Conservation (phyloP, 192 early-diverging fungal genomes). For the Irineochytrium annulatum region DNA sequence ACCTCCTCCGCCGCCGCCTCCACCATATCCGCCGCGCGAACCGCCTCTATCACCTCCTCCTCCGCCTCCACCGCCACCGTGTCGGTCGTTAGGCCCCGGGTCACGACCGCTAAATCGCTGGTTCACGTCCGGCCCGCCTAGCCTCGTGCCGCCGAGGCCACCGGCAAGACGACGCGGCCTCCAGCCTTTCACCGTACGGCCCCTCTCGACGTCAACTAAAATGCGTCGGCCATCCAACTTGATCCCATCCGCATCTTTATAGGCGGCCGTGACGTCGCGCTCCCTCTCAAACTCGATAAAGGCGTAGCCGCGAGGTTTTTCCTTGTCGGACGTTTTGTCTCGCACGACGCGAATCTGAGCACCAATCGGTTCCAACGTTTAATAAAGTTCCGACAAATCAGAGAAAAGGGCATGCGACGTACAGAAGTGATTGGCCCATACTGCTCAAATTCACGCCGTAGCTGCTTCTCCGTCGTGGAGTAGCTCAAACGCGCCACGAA, state of each 20-base stretch:
- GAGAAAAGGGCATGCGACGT: constrained; percentile 5
- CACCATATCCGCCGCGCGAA: constrained; percentile 31
- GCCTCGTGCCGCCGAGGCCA: constrained; percentile 70
- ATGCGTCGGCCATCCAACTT: constrained; percentile 81
- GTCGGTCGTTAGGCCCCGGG: no score
- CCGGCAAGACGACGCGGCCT: constrained; percentile 79
- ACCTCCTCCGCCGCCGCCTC: constrained; percentile 27
- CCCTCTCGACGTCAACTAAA: constrained; percentile 92
- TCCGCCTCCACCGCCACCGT: constrained; percentile 20
- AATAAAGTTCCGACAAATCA: not conserved
- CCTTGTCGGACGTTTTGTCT: constrained; percentile 31
- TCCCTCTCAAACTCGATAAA: constrained; percentile 95
- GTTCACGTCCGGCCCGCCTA: constrained; percentile 44
- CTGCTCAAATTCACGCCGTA: constrained; percentile 69
- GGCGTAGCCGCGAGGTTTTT: constrained; percentile 84
- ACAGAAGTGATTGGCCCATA: constrained; percentile 80
- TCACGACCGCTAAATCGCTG: constrained; percentile 26
- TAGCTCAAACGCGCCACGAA: constrained; percentile 81
- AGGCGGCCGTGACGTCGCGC: constrained; percentile 74
- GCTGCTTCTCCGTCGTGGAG: constrained; percentile 70
- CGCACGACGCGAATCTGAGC: constrained; percentile 67
- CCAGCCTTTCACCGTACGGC: constrained; percentile 95
- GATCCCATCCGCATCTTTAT: constrained; percentile 83
- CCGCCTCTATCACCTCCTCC: constrained; percentile 20
- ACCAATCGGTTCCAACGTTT: not conserved